Evolutionary conservation across 768 basidiomycete genomes (phyloP), one percentile per base, ranked within the genome.

Genomic region (Strobilomyces echinocephalus): DNA sequence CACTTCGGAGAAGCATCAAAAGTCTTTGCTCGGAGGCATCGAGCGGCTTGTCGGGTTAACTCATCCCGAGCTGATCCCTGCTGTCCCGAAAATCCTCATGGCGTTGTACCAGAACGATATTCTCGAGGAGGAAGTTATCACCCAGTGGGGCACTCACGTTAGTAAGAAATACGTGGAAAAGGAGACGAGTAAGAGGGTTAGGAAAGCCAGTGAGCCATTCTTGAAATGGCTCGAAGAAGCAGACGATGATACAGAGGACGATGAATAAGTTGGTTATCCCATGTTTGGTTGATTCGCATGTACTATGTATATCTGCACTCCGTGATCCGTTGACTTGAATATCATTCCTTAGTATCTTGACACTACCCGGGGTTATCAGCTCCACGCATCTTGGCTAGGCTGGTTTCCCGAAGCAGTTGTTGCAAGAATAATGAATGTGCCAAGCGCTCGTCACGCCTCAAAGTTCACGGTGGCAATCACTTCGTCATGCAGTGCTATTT

Each of bases 111-210:
- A 98, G 70, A 80, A 76, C 38, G 97, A 98, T 61, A 76, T 98
- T 16, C 74, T 99, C 49, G 94, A 97, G 8, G 97, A 99, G 69
- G 92, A 91, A 24, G 79, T 95, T 7, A 76, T 95, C 46, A 83
- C 78, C 10, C 84, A 94, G 58, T 97, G 94, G 95, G 94, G 94
- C 9, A 95, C 91, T 5, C 94, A 95, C 62, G 91, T 94, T 67
- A 91, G 87, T 73, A 95, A 89, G 79, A 97, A 97, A 75, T 95
- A 92, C 66, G 90, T 94, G 42, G 91, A 95, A 72, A 93, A 88
- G 73, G 94, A 97, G 26, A 87, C 82, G 43, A 90, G 88, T 71
- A 98, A 97, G 82, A 94, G 84, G 73, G 94, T 99, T 48, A 79
- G 95, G 62, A 95, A 95, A 77, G 93, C 93, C 12, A 88, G 89